Evolutionary conservation across 768 basidiomycete genomes (phyloP), one percentile per base, ranked within the genome.

Genomic region (Amanita phalloides): DNA sequence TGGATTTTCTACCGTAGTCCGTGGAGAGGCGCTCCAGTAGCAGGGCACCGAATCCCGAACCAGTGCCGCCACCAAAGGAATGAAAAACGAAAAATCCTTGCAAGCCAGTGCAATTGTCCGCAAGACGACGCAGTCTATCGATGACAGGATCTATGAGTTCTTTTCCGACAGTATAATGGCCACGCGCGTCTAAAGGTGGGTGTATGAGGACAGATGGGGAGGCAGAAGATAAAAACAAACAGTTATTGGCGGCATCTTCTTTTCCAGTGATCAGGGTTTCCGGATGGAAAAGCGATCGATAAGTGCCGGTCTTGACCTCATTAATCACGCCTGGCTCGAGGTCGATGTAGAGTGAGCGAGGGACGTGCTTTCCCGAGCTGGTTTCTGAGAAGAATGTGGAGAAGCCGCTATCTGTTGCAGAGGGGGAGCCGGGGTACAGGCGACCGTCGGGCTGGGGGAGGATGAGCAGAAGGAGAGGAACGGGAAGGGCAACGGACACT

Each of bases 81-180:
- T 97, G 95, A 84, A 98, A 98, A 60, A 96, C 92, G 66, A 98
- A 98, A 78, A 98, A 99, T 55, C 95, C 95, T 69, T 98, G 95
- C 25, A 98, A 84, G 61, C 95, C 95, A 50, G 79, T 77, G 74
- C 95, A 97, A 76, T 94, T 94, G 68, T 99, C 95, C 51, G 95
- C 86, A 49, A 99, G 80, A 59, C 87, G 83, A 64, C 95, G 89
- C 60, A 96, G 76, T 64, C 88, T 93, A 72, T 99, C 95, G 81
- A 96, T 87, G 47, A 95, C 93, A 14, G 79, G 81, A 70, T 97
- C 95, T 62, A 99, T 93, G 61, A 93, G 82, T 70, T 97, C 95
- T 72, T 98, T 99, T 59, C 95, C 95, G 64, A 99, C 83, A 55
- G 95, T 97, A 74, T 96, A 96, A 69, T 98, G 94, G 57, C 94